Evolutionary conservation across 257 asterid species (phyloP), one percentile per base, ranked within the genome.

Genomic region (Ligustrum vulgare): DNA sequence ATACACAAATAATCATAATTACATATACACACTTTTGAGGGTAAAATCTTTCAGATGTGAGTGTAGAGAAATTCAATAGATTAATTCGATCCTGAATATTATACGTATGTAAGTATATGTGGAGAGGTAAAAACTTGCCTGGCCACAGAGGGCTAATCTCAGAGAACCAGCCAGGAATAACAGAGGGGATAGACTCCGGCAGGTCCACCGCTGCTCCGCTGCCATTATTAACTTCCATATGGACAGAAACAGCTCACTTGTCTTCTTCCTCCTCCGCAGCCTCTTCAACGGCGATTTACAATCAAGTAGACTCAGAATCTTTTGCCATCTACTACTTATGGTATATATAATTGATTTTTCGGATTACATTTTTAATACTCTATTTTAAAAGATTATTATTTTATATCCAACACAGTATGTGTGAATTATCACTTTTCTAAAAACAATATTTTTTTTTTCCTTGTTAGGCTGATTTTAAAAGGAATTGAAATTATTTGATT

Each of bases 91-190:
- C 72, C 76, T 6, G 68, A 22, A 34, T 9, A 67, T 43, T 8
- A 41, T 1, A 35, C 54, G n/a, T 67, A 31, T 23, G 37, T n/a
- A 72, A 31, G 39, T 23, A 22, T 8, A 28, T 20, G 5, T 32
- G 37, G 54, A 25, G 66, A 35, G n/a, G 28, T 8, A 62, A 56
- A 5, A 23, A 77, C 87, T 75, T 74, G 89, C 98, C 98, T 72
- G 97, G 98, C 98, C 98, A 93, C 93, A 93, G 86, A 75, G 96
- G 97, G 85, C 94, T 93, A 36, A 93, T 89, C 86, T 93, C 98
- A 25, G 96, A 91, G 77, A 91, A 93, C 97, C 98, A 91, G 35
- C 97, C 98, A 15, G 98, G 96, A 25, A 90, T 82, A 76, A 91
- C 87, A 18, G 96, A 84, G 34, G 97, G 85, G 43, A 93, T 79